Base-by-base conservation (phyloP, 2,329 filamentous ascomycete genomes). In the Exophiala dermatitidis region DNA sequence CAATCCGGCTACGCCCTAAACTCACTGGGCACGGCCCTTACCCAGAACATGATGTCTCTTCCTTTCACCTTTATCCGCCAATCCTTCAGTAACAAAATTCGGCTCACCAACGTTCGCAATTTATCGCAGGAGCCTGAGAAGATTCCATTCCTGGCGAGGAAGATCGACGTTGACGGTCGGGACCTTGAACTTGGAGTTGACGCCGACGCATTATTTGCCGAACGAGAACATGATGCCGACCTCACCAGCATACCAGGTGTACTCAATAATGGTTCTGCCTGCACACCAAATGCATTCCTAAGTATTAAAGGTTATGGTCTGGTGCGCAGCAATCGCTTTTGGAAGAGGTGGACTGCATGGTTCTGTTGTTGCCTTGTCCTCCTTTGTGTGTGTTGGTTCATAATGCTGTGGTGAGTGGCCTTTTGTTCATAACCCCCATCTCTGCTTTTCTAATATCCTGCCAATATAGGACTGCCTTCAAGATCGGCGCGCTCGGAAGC, bases 401-500 rank as follows among this genome's bases (percentile, higher is more conserved):
- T 19, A 19, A 19, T 19, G 19, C 19, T 19, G 19, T 19, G 19
- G 19, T 19, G 19, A 19, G 19, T 19, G 19, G 19, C 19, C 19
- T 19, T 19, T 19, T 19, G 19, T 19, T 19, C 19, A 19, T 19
- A 19, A 19, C 19, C 19, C 19, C 19, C 19, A 19, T 19, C 19
- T 19, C 19, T 19, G 19, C 19, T 19, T 19, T 19, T 19, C 19
- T 19, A 19, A 19, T 19, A 19, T 19, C 19, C 19, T 19, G 19
- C 19, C 19, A 19, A 19, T 19, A 19, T 19, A 19, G 19, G 19
- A 19, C 19, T 19, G 19, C 19, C 19, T 19, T 19, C 19, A 19
- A 19, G 19, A 19, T 19, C 19, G 19, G 19, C 19, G 19, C 19
- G 19, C 19, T 74, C 5, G 56, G 67, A 40, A 69, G 64, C 52